Evolutionary conservation across 352 stramenopile species (phyloP), one percentile per base, ranked within the genome.

Genomic region (Globisporangium lucens): DNA sequence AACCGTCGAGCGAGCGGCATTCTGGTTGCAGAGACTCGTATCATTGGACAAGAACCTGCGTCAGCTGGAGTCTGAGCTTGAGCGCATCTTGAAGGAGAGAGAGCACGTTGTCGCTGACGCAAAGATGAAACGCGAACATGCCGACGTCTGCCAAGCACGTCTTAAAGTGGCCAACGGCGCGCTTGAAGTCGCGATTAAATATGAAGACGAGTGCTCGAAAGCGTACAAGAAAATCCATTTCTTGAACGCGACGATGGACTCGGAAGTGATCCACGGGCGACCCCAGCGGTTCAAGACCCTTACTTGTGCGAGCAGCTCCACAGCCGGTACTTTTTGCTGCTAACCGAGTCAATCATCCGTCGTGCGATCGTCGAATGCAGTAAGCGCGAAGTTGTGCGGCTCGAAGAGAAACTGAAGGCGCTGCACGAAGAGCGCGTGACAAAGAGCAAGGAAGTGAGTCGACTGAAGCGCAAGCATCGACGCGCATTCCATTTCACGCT

Each of bases 231-330:
- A 78, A 35, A 67, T 84, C 9, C 80, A 90, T 60, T 76, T 77
- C 4, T 27, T 74, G 4, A 92, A 86, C 43, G 67, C 73, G 0
- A 89, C 74, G 0, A 92, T 92, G 68, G 86, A 93, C 52, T 94
- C 84, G 0, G 74, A 78, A 35, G 83, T 94, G 0, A 69, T 94
- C 1, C 86, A 94, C 49, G 80, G 75, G 10, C 77, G 86, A 0
- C 72, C 84, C 0, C 86, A 94, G 70, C 76, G 78, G 0, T 94
- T 94, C 64, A 70, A 72, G 12, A 94, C 84, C 0, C 12, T 56
- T 94, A 92, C 52, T 56, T 93, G 13, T 70, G 80, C 2, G 80
- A 86, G 36, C 76, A 83, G 29, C 66, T 94, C 0, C 80, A 89
- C 57, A 53, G 30, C 1, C 63, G 73, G 12, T 90, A 92, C 43